Conservation (phyloP, 352 stramenopile genomes). For the Globisporangium radiosum region DNA sequence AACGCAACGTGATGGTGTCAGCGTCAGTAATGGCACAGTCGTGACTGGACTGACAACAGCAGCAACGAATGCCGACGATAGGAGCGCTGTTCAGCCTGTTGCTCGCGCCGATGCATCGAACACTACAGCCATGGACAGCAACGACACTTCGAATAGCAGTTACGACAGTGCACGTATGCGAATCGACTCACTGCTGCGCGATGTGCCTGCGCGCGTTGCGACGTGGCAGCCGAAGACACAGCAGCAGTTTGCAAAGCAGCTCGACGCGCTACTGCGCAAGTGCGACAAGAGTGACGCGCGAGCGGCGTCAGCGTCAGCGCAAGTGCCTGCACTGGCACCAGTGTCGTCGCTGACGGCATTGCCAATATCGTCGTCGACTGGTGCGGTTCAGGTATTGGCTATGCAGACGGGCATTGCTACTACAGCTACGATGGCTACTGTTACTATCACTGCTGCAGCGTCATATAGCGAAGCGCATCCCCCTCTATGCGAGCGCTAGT, state of each 20-base stretch:
- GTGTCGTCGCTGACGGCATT: background rate
- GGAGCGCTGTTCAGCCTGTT: too few species aligned
- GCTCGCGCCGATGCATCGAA: too few species aligned
- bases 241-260: slow-evolving; percentile 13
- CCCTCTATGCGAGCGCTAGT: too few species aligned
- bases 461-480: background rate
- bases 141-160: background rate
- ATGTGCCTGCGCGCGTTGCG: background rate
- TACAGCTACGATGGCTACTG: background rate
- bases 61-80: too few species aligned
- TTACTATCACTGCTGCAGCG: background rate
- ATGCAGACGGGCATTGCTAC: too few species aligned
- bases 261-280: slow-evolving; percentile 11
- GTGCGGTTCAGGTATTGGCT: too few species aligned
- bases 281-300: slow-evolving; percentile 2
- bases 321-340: background rate
- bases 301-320: background rate
- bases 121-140: background rate
- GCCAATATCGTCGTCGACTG: too few species aligned
- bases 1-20: background rate
- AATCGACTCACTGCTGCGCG: slow-evolving; percentile 2
- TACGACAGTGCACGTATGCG: background rate
- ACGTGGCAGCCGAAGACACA: slow-evolving; percentile 9
- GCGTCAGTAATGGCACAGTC: too few species aligned
- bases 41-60: too few species aligned